Conservation (phyloP, 768 basidiomycete species). For the Mycena galericulata region DNA sequence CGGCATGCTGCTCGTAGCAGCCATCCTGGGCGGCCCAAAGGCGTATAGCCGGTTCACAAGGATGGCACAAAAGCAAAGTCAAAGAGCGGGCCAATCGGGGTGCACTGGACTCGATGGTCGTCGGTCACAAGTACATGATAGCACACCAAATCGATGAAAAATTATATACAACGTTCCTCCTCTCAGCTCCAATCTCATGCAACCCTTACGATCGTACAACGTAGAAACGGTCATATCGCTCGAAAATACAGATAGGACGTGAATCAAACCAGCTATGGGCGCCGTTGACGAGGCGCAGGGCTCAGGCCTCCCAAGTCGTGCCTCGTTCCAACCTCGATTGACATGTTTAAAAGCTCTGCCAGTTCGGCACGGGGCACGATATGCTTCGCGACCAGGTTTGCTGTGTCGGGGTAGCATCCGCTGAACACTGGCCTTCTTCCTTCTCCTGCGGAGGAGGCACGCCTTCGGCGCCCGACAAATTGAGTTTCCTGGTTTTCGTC, state of each 20-base stretch:
- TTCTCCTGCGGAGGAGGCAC: constrained; percentile 64
- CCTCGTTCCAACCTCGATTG: not conserved
- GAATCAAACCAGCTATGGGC: too few relatives aligned
- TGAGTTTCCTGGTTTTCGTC: constrained; percentile 29
- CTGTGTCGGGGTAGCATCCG: constrained; percentile 7
- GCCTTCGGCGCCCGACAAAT: constrained; percentile 45
- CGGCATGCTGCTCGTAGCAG: constrained; percentile 78
- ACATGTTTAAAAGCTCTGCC: constrained; percentile 38
- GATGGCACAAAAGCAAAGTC: constrained; percentile 24
- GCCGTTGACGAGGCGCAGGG: constrained; percentile 27
- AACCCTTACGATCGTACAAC: too few relatives aligned
- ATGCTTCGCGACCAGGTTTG: constrained; percentile 30
- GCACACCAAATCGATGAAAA: constrained; percentile 21
- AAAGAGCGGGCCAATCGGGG: constrained; percentile 23
- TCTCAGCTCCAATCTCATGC: too few relatives aligned
- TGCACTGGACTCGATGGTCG: constrained; percentile 10
- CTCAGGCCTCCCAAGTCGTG: constrained; percentile 16
- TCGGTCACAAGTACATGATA: constrained; percentile 25
- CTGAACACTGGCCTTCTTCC: constrained; percentile 29
- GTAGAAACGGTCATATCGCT: too few relatives aligned
- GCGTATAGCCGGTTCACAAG: constrained; percentile 25
- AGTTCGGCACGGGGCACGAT: constrained; percentile 44
- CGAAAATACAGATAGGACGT: too few relatives aligned
- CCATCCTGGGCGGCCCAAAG: constrained; percentile 58
- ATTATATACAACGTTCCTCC: not conserved